Percentiles rank a stretch among this genome's conserved stretches.
These are phyloP conservation scores for Dactylellina leptospora DNA, from an alignment of 2,329 filamentous ascomycete species.

Conservation along the genomic window DNA sequence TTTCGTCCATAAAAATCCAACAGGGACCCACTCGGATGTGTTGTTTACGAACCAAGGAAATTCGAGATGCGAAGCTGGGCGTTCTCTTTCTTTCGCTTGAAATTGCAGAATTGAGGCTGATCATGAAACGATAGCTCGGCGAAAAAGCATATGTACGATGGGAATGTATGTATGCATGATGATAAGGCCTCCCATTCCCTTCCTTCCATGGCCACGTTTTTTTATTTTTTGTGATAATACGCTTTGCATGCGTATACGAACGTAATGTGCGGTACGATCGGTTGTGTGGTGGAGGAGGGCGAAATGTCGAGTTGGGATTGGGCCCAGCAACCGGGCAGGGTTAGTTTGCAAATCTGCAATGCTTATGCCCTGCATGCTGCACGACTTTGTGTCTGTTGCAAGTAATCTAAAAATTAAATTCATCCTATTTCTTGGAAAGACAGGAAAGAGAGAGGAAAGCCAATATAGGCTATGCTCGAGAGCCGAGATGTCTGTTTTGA, in stretches of 20 bases:
- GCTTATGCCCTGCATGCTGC: slow-evolving; percentile 22
- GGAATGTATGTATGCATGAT: slow-evolving; percentile 1
- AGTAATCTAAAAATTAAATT: slow-evolving; percentile 10
- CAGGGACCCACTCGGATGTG: slow-evolving; percentile 39
- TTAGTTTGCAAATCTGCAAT: slow-evolving; percentile 20
- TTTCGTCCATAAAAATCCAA: slow-evolving; percentile 32
- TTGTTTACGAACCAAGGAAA: no score
- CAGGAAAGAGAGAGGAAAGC: no score
- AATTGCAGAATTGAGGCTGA: slow-evolving; percentile 14
- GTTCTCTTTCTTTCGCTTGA: no score
- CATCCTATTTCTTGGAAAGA: no score
- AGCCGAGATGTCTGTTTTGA: no score
- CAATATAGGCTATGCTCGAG: no score
- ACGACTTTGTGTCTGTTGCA: background rate
- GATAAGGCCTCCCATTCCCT: slow-evolving; percentile 16
- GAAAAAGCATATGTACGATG: background rate
- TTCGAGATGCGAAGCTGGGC: no score
- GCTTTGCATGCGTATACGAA: background rate
- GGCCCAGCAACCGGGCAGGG: background rate
- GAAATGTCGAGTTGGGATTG: background rate
- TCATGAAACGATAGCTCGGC: slow-evolving; percentile 9
- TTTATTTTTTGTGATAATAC: background rate
- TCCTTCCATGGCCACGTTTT: background rate
- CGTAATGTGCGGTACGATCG: background rate
- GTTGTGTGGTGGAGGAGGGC: background rate